phyloP scores from a whole-genome alignment of 1,284 basidiomycete genomes.

The Paramarasmius palmivorus region DNA sequence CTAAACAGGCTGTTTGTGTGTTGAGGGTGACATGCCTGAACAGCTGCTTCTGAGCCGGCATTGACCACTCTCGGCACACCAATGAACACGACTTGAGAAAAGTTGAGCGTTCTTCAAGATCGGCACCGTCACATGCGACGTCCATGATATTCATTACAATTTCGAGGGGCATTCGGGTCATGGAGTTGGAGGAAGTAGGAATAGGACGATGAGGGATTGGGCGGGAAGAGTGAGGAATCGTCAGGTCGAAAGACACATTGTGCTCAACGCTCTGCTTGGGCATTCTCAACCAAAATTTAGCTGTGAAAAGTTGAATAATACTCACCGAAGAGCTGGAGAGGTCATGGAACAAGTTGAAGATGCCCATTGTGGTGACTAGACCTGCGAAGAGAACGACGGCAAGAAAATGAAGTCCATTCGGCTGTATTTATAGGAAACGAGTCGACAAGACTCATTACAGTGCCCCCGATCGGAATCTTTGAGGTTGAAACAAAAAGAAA shows the following conservation, averaged over 20 bases:
- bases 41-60: slow-evolving; percentile 59
- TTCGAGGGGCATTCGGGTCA: slow-evolving; percentile 53
- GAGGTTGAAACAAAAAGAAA: slow-evolving; percentile 23
- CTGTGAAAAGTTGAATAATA: slow-evolving; percentile 15
- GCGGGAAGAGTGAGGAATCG: slow-evolving; percentile 18
- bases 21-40: slow-evolving; percentile 57
- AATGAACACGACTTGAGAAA: slow-evolving; percentile 56
- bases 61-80: slow-evolving; percentile 66
- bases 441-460: slow-evolving; percentile 16
- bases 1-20: slow-evolving; percentile 49
- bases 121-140: slow-evolving; percentile 43
- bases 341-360: slow-evolving; percentile 37
- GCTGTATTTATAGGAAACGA: slow-evolving; percentile 14
- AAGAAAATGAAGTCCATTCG: slow-evolving; percentile 4
- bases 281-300: slow-evolving; percentile 13
- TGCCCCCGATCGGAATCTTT: slow-evolving; percentile 5
- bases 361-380: slow-evolving; percentile 29
- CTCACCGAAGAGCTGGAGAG: slow-evolving; percentile 25
- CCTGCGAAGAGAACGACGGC: slow-evolving; percentile 16
- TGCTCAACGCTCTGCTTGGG: slow-evolving; percentile 30
- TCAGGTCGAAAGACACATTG: slow-evolving; percentile 37
- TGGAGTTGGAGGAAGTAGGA: slow-evolving; percentile 9
- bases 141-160: slow-evolving; percentile 64
- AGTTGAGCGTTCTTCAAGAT: slow-evolving; percentile 34
- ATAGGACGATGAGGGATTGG: slow-evolving; percentile 23